A percentile compares a stretch with the other conserved stretches of the same genome.
phyloP scores from a whole-genome alignment of 306 rosid genomes.

The Boehmeria nivea region DNA sequence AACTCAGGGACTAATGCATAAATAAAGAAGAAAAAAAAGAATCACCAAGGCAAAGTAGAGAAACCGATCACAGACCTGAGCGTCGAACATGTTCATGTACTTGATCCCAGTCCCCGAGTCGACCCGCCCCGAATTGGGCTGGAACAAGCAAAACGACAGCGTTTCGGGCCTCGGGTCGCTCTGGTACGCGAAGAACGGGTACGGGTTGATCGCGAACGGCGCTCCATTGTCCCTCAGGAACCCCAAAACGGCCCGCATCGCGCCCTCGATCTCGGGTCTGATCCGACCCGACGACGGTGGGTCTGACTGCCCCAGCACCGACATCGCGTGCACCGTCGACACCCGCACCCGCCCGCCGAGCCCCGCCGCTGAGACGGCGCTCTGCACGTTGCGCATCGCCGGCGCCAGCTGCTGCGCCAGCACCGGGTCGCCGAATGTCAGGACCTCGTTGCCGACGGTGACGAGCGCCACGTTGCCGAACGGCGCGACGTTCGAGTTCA shows the following conservation, averaged over 20 bases:
- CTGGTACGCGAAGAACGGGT: constrained; percentile 81
- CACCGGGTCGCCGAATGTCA: constrained; percentile 41
- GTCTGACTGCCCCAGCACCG: constrained; percentile 61
- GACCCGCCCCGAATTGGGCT: constrained; percentile 76
- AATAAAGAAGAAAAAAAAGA: no score
- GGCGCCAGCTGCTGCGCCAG: constrained; percentile 60
- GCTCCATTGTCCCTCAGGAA: constrained; percentile 58
- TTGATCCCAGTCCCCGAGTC: constrained; percentile 68
- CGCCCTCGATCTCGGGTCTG: constrained; percentile 32
- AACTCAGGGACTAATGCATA: no score
- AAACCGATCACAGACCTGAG: constrained; percentile 57
- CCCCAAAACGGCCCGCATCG: constrained; percentile 39
- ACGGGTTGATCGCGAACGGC: constrained; percentile 70
- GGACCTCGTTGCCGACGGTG: constrained; percentile 82
- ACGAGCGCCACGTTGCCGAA: constrained; percentile 56
- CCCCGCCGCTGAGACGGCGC: constrained; percentile 43
- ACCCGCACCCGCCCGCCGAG: constrained; percentile 68
- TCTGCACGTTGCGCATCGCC: constrained; percentile 73
- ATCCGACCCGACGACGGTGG: constrained; percentile 81
- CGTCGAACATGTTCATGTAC: constrained; percentile 90
- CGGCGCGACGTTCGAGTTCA: constrained; percentile 54
- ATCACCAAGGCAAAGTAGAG: no score
- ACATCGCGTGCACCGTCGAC: constrained; percentile 81
- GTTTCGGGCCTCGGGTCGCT: constrained; percentile 79
- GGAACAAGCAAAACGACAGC: constrained; percentile 72